phyloP scores from a whole-genome alignment of 495 filamentous ascomycete species.

The Aspergillus indologenus region DNA sequence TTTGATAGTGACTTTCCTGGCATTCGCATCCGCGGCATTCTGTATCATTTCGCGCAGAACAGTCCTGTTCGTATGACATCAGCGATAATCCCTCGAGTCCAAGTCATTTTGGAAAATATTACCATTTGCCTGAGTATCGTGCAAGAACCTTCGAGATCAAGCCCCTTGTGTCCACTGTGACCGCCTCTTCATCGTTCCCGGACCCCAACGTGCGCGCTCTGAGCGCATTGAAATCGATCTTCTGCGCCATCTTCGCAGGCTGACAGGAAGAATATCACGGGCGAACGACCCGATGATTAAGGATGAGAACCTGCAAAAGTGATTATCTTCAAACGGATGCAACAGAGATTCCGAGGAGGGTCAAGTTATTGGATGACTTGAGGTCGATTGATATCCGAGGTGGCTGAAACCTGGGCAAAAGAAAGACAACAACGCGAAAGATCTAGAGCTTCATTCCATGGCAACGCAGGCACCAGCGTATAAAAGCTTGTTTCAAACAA shows the following conservation, averaged over 20 bases:
- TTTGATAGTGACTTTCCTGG: constrained; percentile 82
- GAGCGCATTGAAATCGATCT: constrained; percentile 76
- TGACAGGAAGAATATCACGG: too few species aligned
- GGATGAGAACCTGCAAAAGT: too few species aligned
- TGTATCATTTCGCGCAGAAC: constrained; percentile 91
- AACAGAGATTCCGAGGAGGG: neutral
- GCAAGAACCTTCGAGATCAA: constrained; percentile 97
- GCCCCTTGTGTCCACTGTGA: constrained; percentile 95
- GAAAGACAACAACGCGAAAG: neutral
- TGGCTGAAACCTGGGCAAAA: neutral
- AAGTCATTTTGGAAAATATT: neutral
- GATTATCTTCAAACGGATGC: neutral
- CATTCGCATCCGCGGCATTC: constrained; percentile 94
- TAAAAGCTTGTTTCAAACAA: neutral
- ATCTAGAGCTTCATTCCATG: neutral
- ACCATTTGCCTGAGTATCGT: constrained; percentile 91
- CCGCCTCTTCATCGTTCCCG: constrained; percentile 90
- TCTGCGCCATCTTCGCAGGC: constrained; percentile 48
- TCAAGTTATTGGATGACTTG: neutral
- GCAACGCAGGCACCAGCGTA: neutral
- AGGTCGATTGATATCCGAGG: neutral
- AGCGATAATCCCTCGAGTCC: neutral
- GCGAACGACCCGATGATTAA: too few species aligned
- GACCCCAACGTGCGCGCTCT: constrained; percentile 82
- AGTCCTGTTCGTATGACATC: constrained; percentile 37